Base-by-base conservation (phyloP, 192 early-diverging fungal genomes). In the Podila epicladia region DNA sequence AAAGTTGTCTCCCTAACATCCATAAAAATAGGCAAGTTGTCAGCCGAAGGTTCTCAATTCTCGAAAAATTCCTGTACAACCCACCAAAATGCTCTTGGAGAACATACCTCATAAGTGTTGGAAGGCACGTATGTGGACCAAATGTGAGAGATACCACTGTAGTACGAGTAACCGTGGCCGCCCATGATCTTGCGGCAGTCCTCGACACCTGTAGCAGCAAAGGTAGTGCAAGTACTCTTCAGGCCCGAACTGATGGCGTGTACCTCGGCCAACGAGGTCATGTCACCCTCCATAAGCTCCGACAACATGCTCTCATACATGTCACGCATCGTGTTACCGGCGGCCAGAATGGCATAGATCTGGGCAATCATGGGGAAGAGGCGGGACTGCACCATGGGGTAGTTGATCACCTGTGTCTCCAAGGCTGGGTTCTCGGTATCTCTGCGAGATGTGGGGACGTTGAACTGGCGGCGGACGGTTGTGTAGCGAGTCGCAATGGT, bases 171-270 rank as follows among this genome's bases (percentile, higher is more conserved):
- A 0, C 93, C 93, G 45, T 94, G 93, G 24, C 93, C 93, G 24
- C 93, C 93, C 84, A 90, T 89, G 13, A 89, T 84, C 35, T 91
- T 91, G 9, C 92, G 85, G 73, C 91, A 90, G n/a, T 89, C 90
- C 60, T 94, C 93, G 45, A 91, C 85, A 64, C 92, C 91, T 20
- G 85, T 88, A 7, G 89, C 72, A 35, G 86, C 82, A 24, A 86
- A 70, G 9, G 88, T 88, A 0, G 92, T 85, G 22, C 88, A 87
- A 75, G 84, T 88, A 33, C 86, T 84, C 83, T 94, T 94, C 62
- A 94, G 83, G 11, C 88, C 89, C 20, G 89, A 91, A 0, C 88
- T 86, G 51, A 87, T 90, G 45, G 89, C 89, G 64, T 94, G 93
- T 0, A 93, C 75, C 65, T 92, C 91, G 49, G 91, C 87, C 9